phyloP scores from a whole-genome alignment of 106 monocot species.

The Vanilla planifolia region DNA sequence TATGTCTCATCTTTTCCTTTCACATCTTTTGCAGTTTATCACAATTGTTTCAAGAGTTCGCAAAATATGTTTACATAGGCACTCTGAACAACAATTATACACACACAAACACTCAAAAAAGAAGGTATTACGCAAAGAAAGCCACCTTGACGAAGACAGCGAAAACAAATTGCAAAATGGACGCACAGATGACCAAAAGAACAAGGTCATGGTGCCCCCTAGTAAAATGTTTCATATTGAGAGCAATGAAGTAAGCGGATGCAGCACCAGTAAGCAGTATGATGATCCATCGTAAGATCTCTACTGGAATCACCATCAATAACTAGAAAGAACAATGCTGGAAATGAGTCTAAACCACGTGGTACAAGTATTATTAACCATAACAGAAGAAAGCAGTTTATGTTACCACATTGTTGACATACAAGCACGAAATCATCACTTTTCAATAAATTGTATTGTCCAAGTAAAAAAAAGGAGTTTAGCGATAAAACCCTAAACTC shows the following conservation, averaged over 20 bases:
- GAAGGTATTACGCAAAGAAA: conserved; percentile 73
- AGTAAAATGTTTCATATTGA: conserved; percentile 52
- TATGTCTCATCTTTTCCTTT: no score
- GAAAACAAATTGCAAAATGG: conserved; percentile 53
- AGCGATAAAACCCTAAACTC: background rate
- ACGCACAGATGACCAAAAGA: conserved; percentile 49
- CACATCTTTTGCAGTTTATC: no score
- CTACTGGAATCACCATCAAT: conserved; percentile 63
- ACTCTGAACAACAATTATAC: no score
- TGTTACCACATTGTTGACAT: no score
- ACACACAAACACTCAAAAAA: no score
- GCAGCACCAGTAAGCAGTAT: conserved; percentile 58
- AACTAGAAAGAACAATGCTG: conserved; percentile 38
- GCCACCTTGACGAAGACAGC: conserved; percentile 69
- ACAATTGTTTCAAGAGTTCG: no score
- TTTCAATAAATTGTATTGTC: background rate
- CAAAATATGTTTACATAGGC: no score
- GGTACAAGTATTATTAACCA: no score
- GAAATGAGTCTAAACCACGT: no score
- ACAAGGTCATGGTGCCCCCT: conserved; percentile 42
- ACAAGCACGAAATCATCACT: no score
- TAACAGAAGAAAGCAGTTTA: no score
- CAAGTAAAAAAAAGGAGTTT: background rate
- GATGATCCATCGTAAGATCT: conserved; percentile 67
- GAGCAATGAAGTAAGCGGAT: conserved; percentile 55